These are phyloP conservation scores for Silene uniflora DNA, from an alignment of 148 eudicot genomes.

Conservation along the genomic window DNA sequence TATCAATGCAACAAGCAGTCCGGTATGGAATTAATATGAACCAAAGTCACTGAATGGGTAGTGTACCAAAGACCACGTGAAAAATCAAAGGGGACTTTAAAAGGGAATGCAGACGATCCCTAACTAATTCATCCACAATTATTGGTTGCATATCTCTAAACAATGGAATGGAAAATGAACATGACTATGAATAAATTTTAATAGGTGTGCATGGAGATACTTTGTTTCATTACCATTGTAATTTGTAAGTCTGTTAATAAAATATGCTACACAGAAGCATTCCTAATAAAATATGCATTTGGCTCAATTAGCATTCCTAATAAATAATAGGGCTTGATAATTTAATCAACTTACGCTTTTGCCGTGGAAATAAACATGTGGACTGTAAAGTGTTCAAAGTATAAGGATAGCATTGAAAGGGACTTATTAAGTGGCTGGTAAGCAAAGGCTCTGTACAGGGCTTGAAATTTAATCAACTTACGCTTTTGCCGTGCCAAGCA, in stretches of 20 bases:
- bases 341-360: constrained; percentile 55
- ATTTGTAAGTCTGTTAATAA: not conserved
- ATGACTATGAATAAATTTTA: not conserved
- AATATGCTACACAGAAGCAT: not conserved
- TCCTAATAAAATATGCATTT: not conserved
- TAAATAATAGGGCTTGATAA: not conserved
- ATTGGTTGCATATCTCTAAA: no score
- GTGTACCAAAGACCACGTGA: not conserved
- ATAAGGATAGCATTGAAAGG: no score
- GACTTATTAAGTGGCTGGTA: no score
- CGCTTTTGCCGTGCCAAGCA: constrained; percentile 80
- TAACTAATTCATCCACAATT: no score
- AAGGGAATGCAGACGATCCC: not conserved
- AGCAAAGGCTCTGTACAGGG: no score
- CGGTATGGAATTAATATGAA: no score
- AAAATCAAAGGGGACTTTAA: not conserved
- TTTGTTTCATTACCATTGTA: not conserved
- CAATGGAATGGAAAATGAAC: not conserved
- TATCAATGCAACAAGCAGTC: not conserved
- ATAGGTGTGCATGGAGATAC: not conserved
- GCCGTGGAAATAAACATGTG: no score
- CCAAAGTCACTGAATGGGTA: no score
- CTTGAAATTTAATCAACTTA: constrained; percentile 31
- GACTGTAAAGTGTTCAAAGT: no score
- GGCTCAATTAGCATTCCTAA: not conserved